A percentile compares a stretch with the other conserved stretches of the same genome.
phyloP scores from a whole-genome alignment of 2,329 filamentous ascomycete genomes.

The Septoria linicola region DNA sequence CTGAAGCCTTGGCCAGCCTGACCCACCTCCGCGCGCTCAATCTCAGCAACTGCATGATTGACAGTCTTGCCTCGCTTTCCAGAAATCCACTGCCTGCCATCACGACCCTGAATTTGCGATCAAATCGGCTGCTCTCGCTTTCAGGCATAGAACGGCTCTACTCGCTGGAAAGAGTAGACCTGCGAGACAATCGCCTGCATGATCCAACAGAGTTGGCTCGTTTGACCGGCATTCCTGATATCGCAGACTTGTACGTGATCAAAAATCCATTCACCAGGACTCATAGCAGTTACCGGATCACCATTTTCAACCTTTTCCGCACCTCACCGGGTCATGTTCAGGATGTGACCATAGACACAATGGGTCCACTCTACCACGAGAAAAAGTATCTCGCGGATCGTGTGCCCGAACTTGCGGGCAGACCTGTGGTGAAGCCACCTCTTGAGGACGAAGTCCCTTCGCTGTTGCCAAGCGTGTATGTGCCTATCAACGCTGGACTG shows the following conservation, averaged over 20 bases:
- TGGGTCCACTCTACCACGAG: slow-evolving; percentile 80
- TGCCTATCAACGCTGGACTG: slow-evolving; percentile 18
- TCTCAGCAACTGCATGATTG: slow-evolving; percentile 96
- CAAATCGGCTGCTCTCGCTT: slow-evolving; percentile 81
- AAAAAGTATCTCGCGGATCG: slow-evolving; percentile 80
- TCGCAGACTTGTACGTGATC: slow-evolving; percentile 87
- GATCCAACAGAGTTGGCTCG: slow-evolving; percentile 89
- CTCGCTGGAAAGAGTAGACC: slow-evolving; percentile 83
- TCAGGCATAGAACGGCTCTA: slow-evolving; percentile 86
- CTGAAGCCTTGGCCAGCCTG: slow-evolving; percentile 81
- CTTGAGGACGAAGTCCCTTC: slow-evolving; percentile 51
- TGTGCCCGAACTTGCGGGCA: slow-evolving; percentile 69
- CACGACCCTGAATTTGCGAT: slow-evolving; percentile 85
- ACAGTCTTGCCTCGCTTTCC: slow-evolving; percentile 82
- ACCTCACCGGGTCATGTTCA: slow-evolving; percentile 84
- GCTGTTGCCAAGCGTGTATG: slow-evolving; percentile 6
- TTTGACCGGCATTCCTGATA: slow-evolving; percentile 84
- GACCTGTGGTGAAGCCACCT: slow-evolving; percentile 73
- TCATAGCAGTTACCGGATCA: slow-evolving; percentile 79
- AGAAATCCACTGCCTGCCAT: slow-evolving; percentile 89
- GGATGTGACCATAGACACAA: slow-evolving; percentile 84
- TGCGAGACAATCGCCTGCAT: slow-evolving; percentile 86
- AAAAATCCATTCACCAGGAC: slow-evolving; percentile 90
- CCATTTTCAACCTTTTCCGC: slow-evolving; percentile 95
- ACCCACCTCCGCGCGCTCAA: slow-evolving; percentile 90